These are phyloP conservation scores for Coix lacrymajobi DNA, from an alignment of 176 grass and related monocot species.

Conservation along the genomic window DNA sequence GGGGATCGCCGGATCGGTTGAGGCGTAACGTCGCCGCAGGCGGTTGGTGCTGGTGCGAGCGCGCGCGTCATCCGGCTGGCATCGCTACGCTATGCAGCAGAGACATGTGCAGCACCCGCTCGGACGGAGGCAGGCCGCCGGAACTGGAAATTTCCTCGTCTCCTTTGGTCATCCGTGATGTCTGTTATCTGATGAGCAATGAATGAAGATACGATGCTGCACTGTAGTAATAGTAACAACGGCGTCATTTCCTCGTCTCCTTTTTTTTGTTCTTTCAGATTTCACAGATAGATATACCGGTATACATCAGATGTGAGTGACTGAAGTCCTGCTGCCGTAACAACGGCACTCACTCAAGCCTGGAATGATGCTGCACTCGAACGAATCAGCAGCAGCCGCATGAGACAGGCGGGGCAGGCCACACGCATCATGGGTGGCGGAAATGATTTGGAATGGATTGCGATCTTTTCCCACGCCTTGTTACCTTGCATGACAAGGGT, in stretches of 20 bases:
- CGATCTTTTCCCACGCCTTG: not conserved
- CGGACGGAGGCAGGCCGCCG: not conserved
- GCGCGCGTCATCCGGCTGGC: not conserved
- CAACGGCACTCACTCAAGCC: not conserved
- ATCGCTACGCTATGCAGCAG: not conserved
- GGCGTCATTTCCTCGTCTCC: too few relatives aligned
- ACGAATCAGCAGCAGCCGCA: not conserved
- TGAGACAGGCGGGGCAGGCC: not conserved
- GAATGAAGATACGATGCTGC: too few relatives aligned
- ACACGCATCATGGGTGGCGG: not conserved
- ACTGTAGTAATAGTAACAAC: too few relatives aligned
- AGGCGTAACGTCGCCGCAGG: slow-evolving; percentile 8
- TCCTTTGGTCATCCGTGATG: too few relatives aligned
- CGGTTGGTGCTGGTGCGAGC: not conserved
- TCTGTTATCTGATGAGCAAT: too few relatives aligned
- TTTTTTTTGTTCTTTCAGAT: not conserved
- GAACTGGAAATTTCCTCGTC: not conserved
- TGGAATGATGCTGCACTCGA: slow-evolving; percentile 7
- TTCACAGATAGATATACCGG: not conserved
- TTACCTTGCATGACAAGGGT: not conserved
- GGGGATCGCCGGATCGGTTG: not conserved
- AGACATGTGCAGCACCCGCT: not conserved
- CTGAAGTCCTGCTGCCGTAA: not conserved
- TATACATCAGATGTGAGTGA: not conserved
- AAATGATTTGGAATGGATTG: slow-evolving; percentile 21